Evolutionary conservation across 176 grass and related monocot species (phyloP).

Genomic region (Alloteropsis semialata): DNA sequence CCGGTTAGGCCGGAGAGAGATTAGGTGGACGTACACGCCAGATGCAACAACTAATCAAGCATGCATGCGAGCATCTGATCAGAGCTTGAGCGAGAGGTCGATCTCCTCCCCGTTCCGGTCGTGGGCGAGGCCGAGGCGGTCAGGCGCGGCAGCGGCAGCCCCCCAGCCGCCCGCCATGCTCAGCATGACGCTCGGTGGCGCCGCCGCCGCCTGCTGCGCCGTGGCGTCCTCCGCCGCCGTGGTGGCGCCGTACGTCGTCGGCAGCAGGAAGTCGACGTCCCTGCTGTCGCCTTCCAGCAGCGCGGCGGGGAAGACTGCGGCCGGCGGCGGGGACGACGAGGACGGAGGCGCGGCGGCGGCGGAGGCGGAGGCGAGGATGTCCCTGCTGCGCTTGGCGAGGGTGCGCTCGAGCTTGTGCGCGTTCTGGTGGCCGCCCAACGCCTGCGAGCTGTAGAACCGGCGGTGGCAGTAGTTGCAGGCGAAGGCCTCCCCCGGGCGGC

Average conservation of each 20-base stretch:
- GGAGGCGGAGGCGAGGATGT: not conserved
- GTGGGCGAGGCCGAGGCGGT: not conserved
- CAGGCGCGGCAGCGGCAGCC: not conserved
- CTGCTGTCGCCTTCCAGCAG: not conserved
- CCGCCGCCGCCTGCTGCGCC: not conserved
- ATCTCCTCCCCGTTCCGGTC: constrained; percentile 31
- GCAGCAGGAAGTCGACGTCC: not conserved
- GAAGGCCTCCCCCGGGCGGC: constrained; percentile 39
- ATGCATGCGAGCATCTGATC: constrained; percentile 16
- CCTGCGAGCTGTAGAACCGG: constrained; percentile 84
- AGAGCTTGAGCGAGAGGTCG: constrained; percentile 56
- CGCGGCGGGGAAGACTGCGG: not conserved
- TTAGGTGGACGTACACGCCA: not conserved
- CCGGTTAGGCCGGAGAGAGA: not conserved
- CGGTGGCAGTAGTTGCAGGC: constrained; percentile 94
- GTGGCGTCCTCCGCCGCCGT: not conserved
- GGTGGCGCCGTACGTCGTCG: not conserved
- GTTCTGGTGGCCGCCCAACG: constrained; percentile 97
- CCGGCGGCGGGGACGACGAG: not conserved
- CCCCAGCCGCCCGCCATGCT: not conserved
- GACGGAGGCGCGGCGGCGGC: not conserved
- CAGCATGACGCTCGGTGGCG: not conserved
- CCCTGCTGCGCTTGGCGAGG: constrained; percentile 64
- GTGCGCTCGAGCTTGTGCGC: constrained; percentile 96
- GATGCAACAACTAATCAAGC: not conserved